A percentile compares a stretch with the other conserved stretches of the same genome.
Evolutionary conservation across 495 filamentous ascomycete species (phyloP).

Genomic region (Penicillium fimorum): DNA sequence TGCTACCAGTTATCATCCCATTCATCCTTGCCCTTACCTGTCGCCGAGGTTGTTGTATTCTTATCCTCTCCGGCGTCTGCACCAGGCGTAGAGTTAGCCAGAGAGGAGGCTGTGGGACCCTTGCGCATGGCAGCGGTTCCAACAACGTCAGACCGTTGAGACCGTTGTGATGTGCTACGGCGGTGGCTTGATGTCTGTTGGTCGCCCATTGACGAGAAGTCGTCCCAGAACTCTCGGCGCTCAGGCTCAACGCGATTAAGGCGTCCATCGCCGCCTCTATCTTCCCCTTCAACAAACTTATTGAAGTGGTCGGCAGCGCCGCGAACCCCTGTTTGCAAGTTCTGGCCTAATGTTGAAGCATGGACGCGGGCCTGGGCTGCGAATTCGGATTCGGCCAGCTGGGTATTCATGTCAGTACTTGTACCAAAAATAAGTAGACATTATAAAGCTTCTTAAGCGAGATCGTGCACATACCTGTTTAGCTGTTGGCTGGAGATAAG

Average conservation of each 20-base stretch:
- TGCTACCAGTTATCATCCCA: slow-evolving; percentile 68
- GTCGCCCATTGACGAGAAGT: slow-evolving; percentile 58
- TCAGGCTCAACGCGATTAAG: slow-evolving; percentile 52
- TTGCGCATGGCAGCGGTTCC: slow-evolving; percentile 73
- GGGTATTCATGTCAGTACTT: slow-evolving; percentile 3
- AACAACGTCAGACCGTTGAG: slow-evolving; percentile 48
- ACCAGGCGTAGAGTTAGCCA: slow-evolving; percentile 28
- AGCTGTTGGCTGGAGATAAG: slow-evolving; percentile 86
- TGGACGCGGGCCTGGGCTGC: slow-evolving; percentile 74
- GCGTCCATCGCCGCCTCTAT: slow-evolving; percentile 24
- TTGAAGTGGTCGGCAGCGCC: slow-evolving; percentile 74
- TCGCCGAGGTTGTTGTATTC: slow-evolving; percentile 33
- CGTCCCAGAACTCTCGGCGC: slow-evolving; percentile 90
- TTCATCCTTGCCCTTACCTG: slow-evolving; percentile 51
- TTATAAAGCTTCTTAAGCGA: background rate
- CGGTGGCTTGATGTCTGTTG: slow-evolving; percentile 46
- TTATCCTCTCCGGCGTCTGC: slow-evolving; percentile 40
- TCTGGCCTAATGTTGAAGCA: slow-evolving; percentile 64
- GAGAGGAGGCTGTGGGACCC: slow-evolving; percentile 40
- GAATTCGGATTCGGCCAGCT: slow-evolving; percentile 86
- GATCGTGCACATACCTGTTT: slow-evolving; percentile 60
- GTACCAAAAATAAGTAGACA: background rate
- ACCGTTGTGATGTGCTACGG: slow-evolving; percentile 24
- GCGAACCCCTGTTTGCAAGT: slow-evolving; percentile 62
- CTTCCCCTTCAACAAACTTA: slow-evolving; percentile 74